phyloP scores from a whole-genome alignment of 805 yeast species.

The Kluyveromyces starmeri region DNA sequence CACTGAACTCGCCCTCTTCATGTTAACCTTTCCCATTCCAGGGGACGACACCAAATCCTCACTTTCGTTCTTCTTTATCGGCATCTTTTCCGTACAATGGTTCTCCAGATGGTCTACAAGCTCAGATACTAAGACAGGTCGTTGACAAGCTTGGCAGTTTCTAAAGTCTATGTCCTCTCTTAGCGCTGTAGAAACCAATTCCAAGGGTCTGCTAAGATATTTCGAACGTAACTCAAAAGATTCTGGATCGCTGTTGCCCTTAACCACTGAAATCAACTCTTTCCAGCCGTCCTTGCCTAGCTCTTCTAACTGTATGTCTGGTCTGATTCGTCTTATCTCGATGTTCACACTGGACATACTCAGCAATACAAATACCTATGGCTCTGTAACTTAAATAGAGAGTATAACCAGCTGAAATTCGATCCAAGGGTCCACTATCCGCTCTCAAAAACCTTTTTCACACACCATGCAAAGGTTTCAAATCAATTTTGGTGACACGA shows the following conservation, averaged over 20 bases:
- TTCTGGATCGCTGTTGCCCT: constrained; percentile 7
- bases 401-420: too few relatives aligned
- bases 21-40: constrained; percentile 7
- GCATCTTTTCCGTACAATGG: constrained; percentile 13
- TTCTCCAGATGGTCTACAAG: constrained; percentile 25
- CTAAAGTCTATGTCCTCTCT: constrained; percentile 19
- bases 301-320: constrained; percentile 7
- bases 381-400: too few relatives aligned
- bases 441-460: too few relatives aligned
- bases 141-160: constrained; percentile 27
- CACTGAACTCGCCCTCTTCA: constrained; percentile 3
- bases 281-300: constrained; percentile 16
- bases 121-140: constrained; percentile 21
- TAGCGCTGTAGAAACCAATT: constrained; percentile 15
- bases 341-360: constrained; percentile 4
- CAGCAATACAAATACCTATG: too few relatives aligned
- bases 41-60: constrained; percentile 8
- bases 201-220: constrained; percentile 19
- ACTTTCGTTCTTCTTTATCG: constrained; percentile 7
- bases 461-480: too few relatives aligned
- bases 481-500: too few relatives aligned
- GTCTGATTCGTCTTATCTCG: constrained; percentile 9
- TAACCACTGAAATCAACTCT: constrained; percentile 13
- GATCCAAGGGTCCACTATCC: too few relatives aligned
- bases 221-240: constrained; percentile 10